A percentile compares a stretch with the other conserved stretches of the same genome.
phyloP scores from a whole-genome alignment of 2,329 filamentous ascomycete species.

The Rosellinia necatrix region DNA sequence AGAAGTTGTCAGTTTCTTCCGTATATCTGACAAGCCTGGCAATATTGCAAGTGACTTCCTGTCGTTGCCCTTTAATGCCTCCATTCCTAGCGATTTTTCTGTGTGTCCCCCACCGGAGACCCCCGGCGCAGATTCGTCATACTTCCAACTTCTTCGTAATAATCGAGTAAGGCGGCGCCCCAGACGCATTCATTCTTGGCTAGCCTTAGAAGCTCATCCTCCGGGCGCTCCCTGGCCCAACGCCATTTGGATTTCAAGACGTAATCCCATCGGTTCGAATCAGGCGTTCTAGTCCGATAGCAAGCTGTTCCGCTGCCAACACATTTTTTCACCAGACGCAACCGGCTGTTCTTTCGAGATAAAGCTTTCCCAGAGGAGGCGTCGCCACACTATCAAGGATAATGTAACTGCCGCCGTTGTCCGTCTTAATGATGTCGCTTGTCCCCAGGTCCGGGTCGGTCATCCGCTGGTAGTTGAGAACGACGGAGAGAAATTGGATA shows the following conservation, averaged over 20 bases:
- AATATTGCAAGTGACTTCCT: constrained; percentile 6
- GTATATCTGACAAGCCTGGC: constrained; percentile 24
- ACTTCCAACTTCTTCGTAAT: constrained; percentile 34
- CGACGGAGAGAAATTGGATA: constrained; percentile 36
- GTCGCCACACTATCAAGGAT: constrained; percentile 15
- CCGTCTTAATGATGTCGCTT: constrained; percentile 32
- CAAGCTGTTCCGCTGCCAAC: constrained; percentile 41
- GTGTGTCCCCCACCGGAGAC: constrained; percentile 31
- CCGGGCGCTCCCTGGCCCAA: constrained; percentile 37
- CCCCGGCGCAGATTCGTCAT: constrained; percentile 35
- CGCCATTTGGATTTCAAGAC: constrained; percentile 44
- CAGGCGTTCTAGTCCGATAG: constrained; percentile 37
- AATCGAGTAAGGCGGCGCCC: constrained; percentile 38
- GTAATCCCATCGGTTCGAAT: constrained; percentile 36
- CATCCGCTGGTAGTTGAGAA: constrained; percentile 41
- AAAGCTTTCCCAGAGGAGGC: constrained; percentile 34
- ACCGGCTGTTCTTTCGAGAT: constrained; percentile 40
- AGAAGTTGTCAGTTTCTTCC: constrained; percentile 29
- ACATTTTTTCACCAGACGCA: constrained; percentile 32
- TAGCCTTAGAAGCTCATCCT: constrained; percentile 41
- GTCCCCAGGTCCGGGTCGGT: constrained; percentile 38
- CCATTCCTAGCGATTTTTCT: constrained; percentile 24
- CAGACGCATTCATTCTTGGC: constrained; percentile 37
- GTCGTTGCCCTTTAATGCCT: constrained; percentile 17
- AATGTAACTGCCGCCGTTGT: constrained; percentile 31